These are phyloP conservation scores for Colletotrichum destructivum DNA, from an alignment of 2,329 filamentous ascomycete species.

Conservation along the genomic window DNA sequence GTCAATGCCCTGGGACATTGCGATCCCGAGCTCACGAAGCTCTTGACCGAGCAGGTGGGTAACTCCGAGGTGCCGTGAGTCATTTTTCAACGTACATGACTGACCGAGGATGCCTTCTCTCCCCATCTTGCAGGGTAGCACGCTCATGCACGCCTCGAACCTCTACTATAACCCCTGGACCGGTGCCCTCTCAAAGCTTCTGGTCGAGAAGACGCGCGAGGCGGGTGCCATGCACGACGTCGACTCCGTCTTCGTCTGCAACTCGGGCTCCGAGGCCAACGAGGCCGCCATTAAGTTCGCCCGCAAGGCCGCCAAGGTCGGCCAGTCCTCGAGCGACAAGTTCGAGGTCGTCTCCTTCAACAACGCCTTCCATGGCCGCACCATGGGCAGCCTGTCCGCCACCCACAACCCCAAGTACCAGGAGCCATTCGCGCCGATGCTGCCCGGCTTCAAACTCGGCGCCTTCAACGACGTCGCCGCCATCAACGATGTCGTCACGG, in stretches of 20 bases:
- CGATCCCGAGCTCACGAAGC: conserved; percentile 81
- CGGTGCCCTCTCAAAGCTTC: conserved; percentile 86
- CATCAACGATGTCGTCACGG: conserved; percentile 82
- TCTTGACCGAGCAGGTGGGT: conserved; percentile 83
- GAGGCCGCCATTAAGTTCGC: conserved; percentile 98
- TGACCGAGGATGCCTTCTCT: conserved; percentile 12
- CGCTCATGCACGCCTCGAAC: conserved; percentile 92
- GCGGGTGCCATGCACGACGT: conserved; percentile 88
- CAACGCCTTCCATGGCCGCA: conserved; percentile 94
- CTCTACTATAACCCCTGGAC: conserved; percentile 98
- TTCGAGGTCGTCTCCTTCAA: conserved; percentile 91
- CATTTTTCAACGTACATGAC: conserved; percentile 7
- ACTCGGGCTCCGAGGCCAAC: conserved; percentile 97
- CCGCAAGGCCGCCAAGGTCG: conserved; percentile 86
- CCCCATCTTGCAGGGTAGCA: conserved; percentile 69
- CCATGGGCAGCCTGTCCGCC: conserved; percentile 94
- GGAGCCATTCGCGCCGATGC: conserved; percentile 93
- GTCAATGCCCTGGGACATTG: conserved; percentile 95
- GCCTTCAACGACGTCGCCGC: conserved; percentile 85
- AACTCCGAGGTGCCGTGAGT: conserved; percentile 37
- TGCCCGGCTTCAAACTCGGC: conserved; percentile 92
- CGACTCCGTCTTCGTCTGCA: conserved; percentile 89
- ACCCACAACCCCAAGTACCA: conserved; percentile 99
- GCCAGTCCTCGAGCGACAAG: conserved; percentile 81
- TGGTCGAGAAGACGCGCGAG: conserved; percentile 85